These are phyloP conservation scores for Dovyalis caffra DNA, from an alignment of 345 rosid genomes.

Conservation along the genomic window DNA sequence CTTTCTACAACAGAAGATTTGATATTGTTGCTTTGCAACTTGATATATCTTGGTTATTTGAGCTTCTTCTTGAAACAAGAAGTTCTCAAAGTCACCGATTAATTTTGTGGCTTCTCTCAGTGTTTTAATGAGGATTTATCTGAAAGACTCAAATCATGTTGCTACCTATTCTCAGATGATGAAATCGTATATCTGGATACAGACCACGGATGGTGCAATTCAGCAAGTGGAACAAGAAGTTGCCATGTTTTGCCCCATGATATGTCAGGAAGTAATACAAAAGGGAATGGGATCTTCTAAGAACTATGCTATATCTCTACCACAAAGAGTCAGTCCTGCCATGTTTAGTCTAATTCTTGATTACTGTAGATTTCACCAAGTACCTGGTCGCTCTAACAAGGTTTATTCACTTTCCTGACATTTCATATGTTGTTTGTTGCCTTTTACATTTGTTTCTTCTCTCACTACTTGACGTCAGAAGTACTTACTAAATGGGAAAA, in stretches of 20 bases:
- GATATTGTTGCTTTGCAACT: neutral
- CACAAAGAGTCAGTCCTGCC: slow-evolving; percentile 74
- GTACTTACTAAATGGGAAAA: neutral
- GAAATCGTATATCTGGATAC: slow-evolving; percentile 32
- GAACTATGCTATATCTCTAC: slow-evolving; percentile 74
- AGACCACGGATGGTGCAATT: slow-evolving; percentile 29
- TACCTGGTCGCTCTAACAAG: slow-evolving; percentile 84
- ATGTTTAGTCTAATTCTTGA: slow-evolving; percentile 79
- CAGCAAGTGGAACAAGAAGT: slow-evolving; percentile 36
- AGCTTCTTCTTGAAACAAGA: neutral
- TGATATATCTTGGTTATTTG: neutral
- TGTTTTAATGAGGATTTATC: neutral
- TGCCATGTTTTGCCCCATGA: slow-evolving; percentile 34
- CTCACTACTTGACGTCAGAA: neutral
- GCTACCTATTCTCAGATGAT: slow-evolving; percentile 23
- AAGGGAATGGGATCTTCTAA: slow-evolving; percentile 84
- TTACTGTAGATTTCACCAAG: slow-evolving; percentile 89
- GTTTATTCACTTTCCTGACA: slow-evolving; percentile 20
- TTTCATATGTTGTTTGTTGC: neutral
- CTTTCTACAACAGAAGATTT: neutral
- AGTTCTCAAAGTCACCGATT: no score
- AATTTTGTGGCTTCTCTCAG: no score
- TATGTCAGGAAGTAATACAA: slow-evolving; percentile 27
- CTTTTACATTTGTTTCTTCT: neutral
- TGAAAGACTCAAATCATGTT: neutral